Evolutionary conservation across 345 rosid species (phyloP), one percentile per base, ranked within the genome.

Genomic region (Clausena lansium): DNA sequence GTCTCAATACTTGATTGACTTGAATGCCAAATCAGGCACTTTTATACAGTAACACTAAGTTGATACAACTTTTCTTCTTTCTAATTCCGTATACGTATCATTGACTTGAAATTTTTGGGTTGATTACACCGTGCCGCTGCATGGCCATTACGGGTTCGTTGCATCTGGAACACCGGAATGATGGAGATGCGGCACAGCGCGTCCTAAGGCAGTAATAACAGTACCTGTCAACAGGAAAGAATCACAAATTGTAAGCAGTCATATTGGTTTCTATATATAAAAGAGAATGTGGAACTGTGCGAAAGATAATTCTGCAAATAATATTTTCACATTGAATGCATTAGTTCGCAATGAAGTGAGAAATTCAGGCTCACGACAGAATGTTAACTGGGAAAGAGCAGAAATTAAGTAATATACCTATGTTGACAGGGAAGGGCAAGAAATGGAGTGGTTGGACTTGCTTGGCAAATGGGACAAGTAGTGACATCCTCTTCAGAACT

Each of bases 351-450:
- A 38, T 64, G 8, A 36, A 36, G 24, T 8, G 39, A 64, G 67
- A 64, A 64, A 64, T 19, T 64, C 25, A 64, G 9, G 35, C 70
- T 15, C 1, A 20, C 25, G 3, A 9, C 9, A 24, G 27, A 3
- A 8, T 7, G 13, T 39, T 39, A 25, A 47, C 33, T 22, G 24
- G 28, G 27, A 28, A 67, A 20, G 39, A 57, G 55, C 45, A 45
- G 54, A 61, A 74, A 64, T 45, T 35, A 75, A 54, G 38, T 73
- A 32, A 55, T 54, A 68, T 84, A 93, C 99, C 98, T 93, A 88
- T 97, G 99, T 72, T 84, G 89, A 78, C 98, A 97, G 79, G 99
- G 99, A 63, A 92, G 92, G 79, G 98, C 97, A 24, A 89, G 90
- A 88, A 92, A 97, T 67, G 98, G 92, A 86, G 82, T 90, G 73